phyloP scores from a whole-genome alignment of 2,329 filamentous ascomycete species.

The Erysiphe neolycopersici region DNA sequence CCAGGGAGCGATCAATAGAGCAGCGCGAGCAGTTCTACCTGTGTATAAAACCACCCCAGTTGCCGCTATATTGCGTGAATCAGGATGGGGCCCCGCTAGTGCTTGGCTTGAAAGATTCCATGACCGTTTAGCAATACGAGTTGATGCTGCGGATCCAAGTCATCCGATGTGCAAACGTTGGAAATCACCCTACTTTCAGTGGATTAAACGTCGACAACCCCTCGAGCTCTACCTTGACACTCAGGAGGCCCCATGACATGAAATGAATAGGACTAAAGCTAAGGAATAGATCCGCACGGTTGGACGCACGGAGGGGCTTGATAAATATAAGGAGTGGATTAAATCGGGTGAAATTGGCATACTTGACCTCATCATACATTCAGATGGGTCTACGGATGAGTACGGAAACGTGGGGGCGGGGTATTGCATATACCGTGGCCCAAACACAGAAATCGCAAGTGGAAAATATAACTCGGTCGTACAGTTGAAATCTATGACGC shows the following conservation, averaged over 20 bases:
- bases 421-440: neutral
- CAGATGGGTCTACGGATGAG: neutral
- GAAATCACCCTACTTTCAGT: too few species aligned
- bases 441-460: neutral
- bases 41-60: too few species aligned
- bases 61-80: too few species aligned
- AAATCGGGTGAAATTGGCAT: neutral
- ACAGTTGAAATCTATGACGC: neutral
- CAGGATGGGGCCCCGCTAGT: too few species aligned
- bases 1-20: too few species aligned
- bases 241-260: neutral
- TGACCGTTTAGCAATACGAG: too few species aligned
- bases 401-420: neutral
- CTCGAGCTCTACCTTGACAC: too few species aligned
- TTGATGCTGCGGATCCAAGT: too few species aligned
- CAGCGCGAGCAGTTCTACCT: too few species aligned
- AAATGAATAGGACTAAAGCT: neutral
- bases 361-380: neutral
- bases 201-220: too few species aligned
- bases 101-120: too few species aligned
- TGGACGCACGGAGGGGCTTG: neutral
- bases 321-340: neutral
- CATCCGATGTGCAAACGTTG: too few species aligned
- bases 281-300: neutral
- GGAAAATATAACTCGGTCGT: neutral